Percentiles rank a stretch among this genome's conserved stretches.
Conservation (phyloP, 768 basidiomycete species). For the Phlegmacium glaucopus region DNA sequence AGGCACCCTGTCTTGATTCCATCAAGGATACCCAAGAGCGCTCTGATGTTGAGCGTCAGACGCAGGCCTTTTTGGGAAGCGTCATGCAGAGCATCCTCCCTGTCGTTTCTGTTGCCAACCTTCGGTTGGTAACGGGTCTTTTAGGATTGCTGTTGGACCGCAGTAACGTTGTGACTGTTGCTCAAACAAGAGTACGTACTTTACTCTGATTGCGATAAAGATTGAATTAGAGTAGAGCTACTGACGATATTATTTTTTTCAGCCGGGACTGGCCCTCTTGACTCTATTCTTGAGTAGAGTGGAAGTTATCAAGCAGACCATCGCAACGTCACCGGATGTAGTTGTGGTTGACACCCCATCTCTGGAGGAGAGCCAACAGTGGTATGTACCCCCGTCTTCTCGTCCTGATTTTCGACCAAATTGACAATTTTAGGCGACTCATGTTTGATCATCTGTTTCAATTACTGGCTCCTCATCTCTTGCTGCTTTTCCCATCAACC, state of each 20-base stretch:
- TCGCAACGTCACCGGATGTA: conserved; percentile 46
- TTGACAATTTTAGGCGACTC: conserved; percentile 56
- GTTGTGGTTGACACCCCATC: conserved; percentile 52
- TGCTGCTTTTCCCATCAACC: conserved; percentile 86
- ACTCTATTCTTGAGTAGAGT: conserved; percentile 91
- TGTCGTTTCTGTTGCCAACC: conserved; percentile 72
- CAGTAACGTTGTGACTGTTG: conserved; percentile 67
- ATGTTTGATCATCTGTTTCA: conserved; percentile 89
- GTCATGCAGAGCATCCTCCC: conserved; percentile 86
- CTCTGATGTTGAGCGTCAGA: conserved; percentile 79
- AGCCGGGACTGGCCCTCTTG: conserved; percentile 91
- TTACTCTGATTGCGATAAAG: not conserved
- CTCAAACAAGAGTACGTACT: conserved; percentile 74
- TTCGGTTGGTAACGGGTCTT: conserved; percentile 84
- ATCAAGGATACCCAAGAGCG: conserved; percentile 59
- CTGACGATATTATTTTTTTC: conserved; percentile 6
- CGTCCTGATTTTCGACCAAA: not conserved
- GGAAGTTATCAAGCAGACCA: conserved; percentile 84
- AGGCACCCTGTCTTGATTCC: conserved; percentile 70
- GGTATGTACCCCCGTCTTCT: conserved; percentile 29
- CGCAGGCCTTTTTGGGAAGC: conserved; percentile 82
- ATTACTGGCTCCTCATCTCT: conserved; percentile 70
- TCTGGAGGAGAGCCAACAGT: conserved; percentile 77
- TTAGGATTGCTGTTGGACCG: conserved; percentile 80
- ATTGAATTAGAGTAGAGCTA: not conserved